Evolutionary conservation across 148 eudicot species (phyloP).

Genomic region (Rhododendron simsii): DNA sequence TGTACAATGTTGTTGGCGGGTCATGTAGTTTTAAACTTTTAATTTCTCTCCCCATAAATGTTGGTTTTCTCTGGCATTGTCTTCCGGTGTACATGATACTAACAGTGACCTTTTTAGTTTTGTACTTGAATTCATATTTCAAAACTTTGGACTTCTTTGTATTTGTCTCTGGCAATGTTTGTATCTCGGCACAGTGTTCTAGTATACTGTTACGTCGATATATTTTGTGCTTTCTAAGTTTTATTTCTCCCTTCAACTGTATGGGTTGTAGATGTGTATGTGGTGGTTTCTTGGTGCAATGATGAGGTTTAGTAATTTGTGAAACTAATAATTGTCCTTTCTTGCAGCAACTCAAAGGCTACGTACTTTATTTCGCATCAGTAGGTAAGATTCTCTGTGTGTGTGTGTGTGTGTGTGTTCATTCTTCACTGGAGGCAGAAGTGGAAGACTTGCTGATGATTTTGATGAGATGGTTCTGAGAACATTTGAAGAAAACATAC

Average conservation of each 20-base stretch:
- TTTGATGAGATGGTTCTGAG: no score
- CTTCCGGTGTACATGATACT: background rate
- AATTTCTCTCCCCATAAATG: background rate
- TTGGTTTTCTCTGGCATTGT: background rate
- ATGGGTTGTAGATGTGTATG: background rate
- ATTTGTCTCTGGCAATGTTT: background rate
- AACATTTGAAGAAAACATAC: no score
- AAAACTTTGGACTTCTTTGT: background rate
- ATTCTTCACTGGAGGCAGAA: background rate
- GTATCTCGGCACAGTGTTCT: background rate
- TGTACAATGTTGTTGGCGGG: background rate
- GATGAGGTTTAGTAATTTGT: background rate
- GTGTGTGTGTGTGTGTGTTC: no score
- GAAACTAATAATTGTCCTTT: slow-evolving; percentile 12
- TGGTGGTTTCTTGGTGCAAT: background rate
- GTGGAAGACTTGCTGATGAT: background rate
- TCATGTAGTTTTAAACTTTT: background rate
- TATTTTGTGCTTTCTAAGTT: background rate
- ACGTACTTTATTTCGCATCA: slow-evolving; percentile 28
- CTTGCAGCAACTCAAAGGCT: slow-evolving; percentile 44
- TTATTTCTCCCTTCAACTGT: background rate
- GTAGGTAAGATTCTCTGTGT: slow-evolving; percentile 37
- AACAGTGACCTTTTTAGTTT: background rate
- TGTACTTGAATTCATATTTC: background rate
- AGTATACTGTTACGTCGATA: background rate